Base-by-base conservation (phyloP, 2,329 filamentous ascomycete genomes). In the Thermothelomyces thermophilus region DNA sequence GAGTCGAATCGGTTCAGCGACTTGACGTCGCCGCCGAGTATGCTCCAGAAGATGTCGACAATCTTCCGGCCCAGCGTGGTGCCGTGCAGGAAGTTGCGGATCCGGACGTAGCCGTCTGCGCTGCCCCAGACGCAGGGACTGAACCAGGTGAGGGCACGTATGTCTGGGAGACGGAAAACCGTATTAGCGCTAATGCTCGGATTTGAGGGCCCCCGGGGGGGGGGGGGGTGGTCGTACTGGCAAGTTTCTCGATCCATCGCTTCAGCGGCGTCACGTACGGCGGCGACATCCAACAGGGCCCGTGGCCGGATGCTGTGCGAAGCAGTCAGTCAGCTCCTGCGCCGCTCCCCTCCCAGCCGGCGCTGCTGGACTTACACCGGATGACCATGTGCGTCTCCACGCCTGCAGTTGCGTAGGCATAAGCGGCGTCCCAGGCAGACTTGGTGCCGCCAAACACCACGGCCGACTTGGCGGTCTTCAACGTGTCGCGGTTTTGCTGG, bases 41-140 rank as follows among this genome's bases (percentile, higher is more conserved):
- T 68, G 13, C 63, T 64, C 80, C 80, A 85, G 61, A 85, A 84
- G 0, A 63, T 62, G 36, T 75, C 68, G 9, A 79, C 74, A n/a
- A 85, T 63, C 42, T 67, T 69, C 1, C 79, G 72, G 2, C 82
- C 82, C 2, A 83, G 45, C 28, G 68, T 64, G 0, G 78, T 84
- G 24, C 71, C 69, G 56, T 86, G 81, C 40, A 82, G 68, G 52
- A 84, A 78, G 9, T 65, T 62, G 3, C 80, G 73, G 2, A 78
- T 68, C 14, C 66, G 68, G 11, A 73, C 68, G 55, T 75, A 84
- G 1, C 82, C 83, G 59, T 82, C 82, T 2, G 73, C 76, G 1
- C 73, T 70, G 6, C 82, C 83, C 82, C 84, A 90, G 11, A 84
- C 74, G 61, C 85, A 90, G 0, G 87, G 86, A 45, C 78, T 83